These are phyloP conservation scores for Aspergillus alliaceus DNA, from an alignment of 2,329 filamentous ascomycete species.

Conservation along the genomic window DNA sequence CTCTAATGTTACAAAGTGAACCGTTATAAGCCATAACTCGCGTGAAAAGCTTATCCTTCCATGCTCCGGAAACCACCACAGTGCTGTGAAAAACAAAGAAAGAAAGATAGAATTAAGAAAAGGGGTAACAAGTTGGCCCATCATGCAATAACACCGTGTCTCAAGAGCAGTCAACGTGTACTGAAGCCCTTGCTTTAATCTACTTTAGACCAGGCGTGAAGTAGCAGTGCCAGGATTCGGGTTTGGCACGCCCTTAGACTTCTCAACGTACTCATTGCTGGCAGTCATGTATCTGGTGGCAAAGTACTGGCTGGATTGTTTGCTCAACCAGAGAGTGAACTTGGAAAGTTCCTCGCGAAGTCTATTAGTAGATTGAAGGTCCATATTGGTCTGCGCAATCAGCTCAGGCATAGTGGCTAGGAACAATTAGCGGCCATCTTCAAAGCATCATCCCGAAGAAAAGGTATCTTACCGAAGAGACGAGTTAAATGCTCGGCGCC, in stretches of 20 bases:
- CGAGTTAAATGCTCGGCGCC: conserved; percentile 89
- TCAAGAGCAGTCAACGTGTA: conserved; percentile 2
- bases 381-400: conserved; percentile 97
- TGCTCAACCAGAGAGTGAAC: conserved; percentile 81
- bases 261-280: conserved; percentile 41
- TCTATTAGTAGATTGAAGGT: conserved; percentile 82
- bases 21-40: conserved; percentile 13
- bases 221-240: conserved; percentile 33
- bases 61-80: not conserved
- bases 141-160: not conserved
- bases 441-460: not conserved
- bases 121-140: not conserved
- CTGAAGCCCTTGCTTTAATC: not conserved
- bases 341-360: conserved; percentile 86
- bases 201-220: conserved; percentile 25
- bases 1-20: conserved; percentile 17
- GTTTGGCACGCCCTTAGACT: conserved; percentile 30
- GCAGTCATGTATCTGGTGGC: conserved; percentile 44
- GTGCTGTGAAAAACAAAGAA: not conserved
- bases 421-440: conserved; percentile 3
- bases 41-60: conserved; percentile 1
- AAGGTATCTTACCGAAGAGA: conserved; percentile 69
- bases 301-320: conserved; percentile 76
- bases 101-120: conserved; percentile 2
- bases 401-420: conserved; percentile 87